phyloP scores from a whole-genome alignment of 768 basidiomycete genomes.

The Mycena kentingensis region DNA sequence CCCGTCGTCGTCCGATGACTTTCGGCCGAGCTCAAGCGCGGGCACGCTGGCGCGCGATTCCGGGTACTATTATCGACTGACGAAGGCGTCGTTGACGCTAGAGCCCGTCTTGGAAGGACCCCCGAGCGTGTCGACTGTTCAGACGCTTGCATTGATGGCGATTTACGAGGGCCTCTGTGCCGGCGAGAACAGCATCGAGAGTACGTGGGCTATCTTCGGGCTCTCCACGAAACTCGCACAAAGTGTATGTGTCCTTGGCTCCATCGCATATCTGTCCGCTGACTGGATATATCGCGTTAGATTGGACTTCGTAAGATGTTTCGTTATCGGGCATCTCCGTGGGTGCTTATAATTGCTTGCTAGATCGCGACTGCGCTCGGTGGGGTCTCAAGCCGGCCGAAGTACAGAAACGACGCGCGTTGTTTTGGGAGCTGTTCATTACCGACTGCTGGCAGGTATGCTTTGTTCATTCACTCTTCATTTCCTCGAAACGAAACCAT shows the following conservation, averaged over 20 bases:
- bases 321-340: not conserved
- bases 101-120: constrained; percentile 72
- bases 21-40: constrained; percentile 2
- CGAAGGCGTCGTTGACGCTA: constrained; percentile 64
- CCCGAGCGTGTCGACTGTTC: constrained; percentile 70
- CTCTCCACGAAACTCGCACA: constrained; percentile 67
- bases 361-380: constrained; percentile 73
- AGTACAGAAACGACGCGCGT: constrained; percentile 67
- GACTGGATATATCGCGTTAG: constrained; percentile 37
- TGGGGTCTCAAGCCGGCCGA: constrained; percentile 64
- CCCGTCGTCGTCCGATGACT: not conserved
- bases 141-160: constrained; percentile 65
- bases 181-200: constrained; percentile 70
- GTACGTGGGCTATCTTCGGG: constrained; percentile 67
- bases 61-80: constrained; percentile 58
- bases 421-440: constrained; percentile 77
- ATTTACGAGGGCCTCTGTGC: constrained; percentile 71
- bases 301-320: constrained; percentile 64
- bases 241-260: constrained; percentile 49
- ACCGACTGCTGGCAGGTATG: constrained; percentile 75
- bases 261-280: constrained; percentile 2
- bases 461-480: not conserved
- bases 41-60: constrained; percentile 29
- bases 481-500: no score
- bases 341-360: constrained; percentile 6